phyloP scores from a whole-genome alignment of 306 rosid genomes.

The Comarum palustre region DNA sequence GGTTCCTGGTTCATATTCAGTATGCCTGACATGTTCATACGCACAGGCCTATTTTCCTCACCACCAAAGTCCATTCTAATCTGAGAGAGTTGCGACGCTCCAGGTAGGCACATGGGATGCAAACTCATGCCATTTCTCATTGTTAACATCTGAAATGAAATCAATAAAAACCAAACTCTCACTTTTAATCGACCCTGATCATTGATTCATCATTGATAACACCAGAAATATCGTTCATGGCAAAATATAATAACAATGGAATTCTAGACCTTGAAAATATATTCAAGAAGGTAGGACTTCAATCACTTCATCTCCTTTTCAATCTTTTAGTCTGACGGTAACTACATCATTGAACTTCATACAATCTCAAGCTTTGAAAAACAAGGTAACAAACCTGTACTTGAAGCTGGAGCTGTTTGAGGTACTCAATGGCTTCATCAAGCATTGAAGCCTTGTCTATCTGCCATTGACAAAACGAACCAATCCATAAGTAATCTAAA shows the following conservation, averaged over 20 bases:
- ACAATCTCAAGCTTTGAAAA: neutral
- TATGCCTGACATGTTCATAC: conserved; percentile 40
- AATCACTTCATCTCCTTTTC: neutral
- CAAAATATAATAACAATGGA: neutral
- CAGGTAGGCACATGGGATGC: conserved; percentile 75
- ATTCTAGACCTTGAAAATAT: neutral
- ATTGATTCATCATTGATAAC: neutral
- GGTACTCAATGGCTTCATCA: conserved; percentile 95
- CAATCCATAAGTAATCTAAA: conserved; percentile 9
- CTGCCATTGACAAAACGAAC: conserved; percentile 39
- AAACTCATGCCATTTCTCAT: conserved; percentile 82
- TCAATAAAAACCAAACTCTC: conserved; percentile 5
- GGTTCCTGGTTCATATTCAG: conserved; percentile 52
- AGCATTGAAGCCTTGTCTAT: conserved; percentile 98
- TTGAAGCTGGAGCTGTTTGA: conserved; percentile 98
- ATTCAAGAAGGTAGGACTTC: neutral
- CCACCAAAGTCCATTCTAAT: conserved; percentile 45
- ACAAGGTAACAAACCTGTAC: conserved; percentile 57
- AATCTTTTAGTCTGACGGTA: neutral
- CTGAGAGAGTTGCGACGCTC: conserved; percentile 47
- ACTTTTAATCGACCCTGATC: neutral
- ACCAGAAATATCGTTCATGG: neutral
- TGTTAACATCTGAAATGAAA: conserved; percentile 69
- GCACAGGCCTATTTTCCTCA: conserved; percentile 54
- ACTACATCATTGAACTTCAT: neutral